Evolutionary conservation across 2,329 filamentous ascomycete genomes (phyloP), one percentile per base, ranked within the genome.

Genomic region (Rhynchosporium secalis): DNA sequence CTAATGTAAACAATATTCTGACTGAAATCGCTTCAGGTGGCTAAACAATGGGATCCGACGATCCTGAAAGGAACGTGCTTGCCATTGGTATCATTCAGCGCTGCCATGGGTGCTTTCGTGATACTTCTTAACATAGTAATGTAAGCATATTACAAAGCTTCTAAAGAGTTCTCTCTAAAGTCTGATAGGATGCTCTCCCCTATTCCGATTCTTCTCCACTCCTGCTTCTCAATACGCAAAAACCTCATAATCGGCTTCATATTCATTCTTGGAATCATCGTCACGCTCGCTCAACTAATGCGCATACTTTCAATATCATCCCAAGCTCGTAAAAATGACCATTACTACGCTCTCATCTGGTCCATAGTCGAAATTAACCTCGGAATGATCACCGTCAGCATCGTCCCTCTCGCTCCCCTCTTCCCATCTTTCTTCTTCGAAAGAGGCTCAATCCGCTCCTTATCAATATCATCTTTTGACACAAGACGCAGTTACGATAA

Each of bases 221-320:
- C 75, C 0, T 72, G 74, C 46, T 76, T 79, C 51, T 74, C 76
- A 36, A 70, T 57, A 0, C 76, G 77, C 29, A 78, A 77, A 56
- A 79, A 81, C 69, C 40, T 76, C 5, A 74, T 78, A 2, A 73
- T 81, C 0, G 72, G 76, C 0, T 71, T 72, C 12, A 71, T 81
- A 41, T 81, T 81, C 68, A 72, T 75, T 1, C 74, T 83, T 38
- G 80, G 81, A n/a, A 72, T 79, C 62, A 82, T 83, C 72, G 75
- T 82, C 55, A 80, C 78, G 4, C 65, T 80, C 52, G 80, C 82
- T 61, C 80, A 83, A 66, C 77, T 81, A 61, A 75, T 83, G 63
- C 80, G 80, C 13, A 79, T 83, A 61, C 76, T 78, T 61, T 81
- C 78, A n/a, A 77, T 83, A 64, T 73, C 74, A 43, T 75, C 72